Evolutionary conservation across 768 basidiomycete species (phyloP).

Genomic region (Termitomyces sp.): DNA sequence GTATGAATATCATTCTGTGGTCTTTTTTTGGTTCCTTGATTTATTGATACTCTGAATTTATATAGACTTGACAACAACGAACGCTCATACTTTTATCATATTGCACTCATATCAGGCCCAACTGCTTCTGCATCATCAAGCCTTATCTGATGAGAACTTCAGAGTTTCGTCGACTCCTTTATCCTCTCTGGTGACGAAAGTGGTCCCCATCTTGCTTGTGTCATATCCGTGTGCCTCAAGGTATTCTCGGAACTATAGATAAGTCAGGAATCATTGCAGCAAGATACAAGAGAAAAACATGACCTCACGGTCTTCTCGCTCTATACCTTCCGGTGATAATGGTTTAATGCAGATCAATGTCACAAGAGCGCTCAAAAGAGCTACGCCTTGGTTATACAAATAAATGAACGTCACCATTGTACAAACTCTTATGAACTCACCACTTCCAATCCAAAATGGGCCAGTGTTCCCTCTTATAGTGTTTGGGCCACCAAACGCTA

Average conservation of each 20-base stretch:
- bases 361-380: slow-evolving; percentile 69
- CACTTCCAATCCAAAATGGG: slow-evolving; percentile 82
- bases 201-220: slow-evolving; percentile 24
- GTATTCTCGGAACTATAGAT: slow-evolving; percentile 69
- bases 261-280: background rate
- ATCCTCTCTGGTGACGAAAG: background rate
- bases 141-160: background rate
- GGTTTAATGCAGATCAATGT: slow-evolving; percentile 71
- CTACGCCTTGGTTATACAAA: slow-evolving; percentile 39
- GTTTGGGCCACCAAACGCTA: slow-evolving; percentile 55
- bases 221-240: slow-evolving; percentile 77
- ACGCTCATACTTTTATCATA: too few relatives aligned
- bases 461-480: slow-evolving; percentile 65
- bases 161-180: background rate
- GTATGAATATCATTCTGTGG: too few relatives aligned
- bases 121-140: background rate
- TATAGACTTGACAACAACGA: too few relatives aligned
- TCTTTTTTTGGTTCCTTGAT: too few relatives aligned
- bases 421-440: slow-evolving; percentile 18
- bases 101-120: too few relatives aligned
- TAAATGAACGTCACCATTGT: background rate
- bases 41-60: too few relatives aligned
- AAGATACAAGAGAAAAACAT: background rate
- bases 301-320: slow-evolving; percentile 35
- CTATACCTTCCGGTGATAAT: slow-evolving; percentile 73